Evolutionary conservation across 768 basidiomycete genomes (phyloP).

Genomic region (Amyloporia xantha): DNA sequence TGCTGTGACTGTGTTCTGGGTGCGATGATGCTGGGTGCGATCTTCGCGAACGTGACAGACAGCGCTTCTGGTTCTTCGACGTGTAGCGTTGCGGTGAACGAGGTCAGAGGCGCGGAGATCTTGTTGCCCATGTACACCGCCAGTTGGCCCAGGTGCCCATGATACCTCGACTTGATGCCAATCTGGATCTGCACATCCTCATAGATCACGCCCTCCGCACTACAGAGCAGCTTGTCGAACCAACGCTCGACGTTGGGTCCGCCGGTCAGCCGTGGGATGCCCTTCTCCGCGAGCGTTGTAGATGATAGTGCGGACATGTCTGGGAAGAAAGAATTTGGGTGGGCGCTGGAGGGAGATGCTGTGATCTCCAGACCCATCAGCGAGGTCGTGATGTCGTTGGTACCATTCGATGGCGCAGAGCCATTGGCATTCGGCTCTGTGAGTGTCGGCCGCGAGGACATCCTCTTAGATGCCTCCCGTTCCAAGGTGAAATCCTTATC

Average conservation of each 20-base stretch:
- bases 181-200: constrained; percentile 95
- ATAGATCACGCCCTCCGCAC: constrained; percentile 83
- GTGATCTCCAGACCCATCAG: constrained; percentile 72
- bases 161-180: constrained; percentile 94
- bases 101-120: constrained; percentile 77
- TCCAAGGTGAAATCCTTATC: constrained; percentile 91
- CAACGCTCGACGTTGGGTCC: constrained; percentile 80
- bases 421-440: constrained; percentile 29
- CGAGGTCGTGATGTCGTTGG: constrained; percentile 60
- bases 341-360: constrained; percentile 20
- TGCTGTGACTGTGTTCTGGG: constrained; percentile 89
- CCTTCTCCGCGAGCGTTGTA: constrained; percentile 25
- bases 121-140: constrained; percentile 98
- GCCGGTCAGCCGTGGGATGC: constrained; percentile 50
- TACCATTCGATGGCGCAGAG: constrained; percentile 30
- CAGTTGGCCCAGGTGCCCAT: constrained; percentile 88
- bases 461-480: constrained; percentile 49
- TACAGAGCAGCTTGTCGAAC: constrained; percentile 80
- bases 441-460: constrained; percentile 25
- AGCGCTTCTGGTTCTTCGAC: constrained; percentile 71
- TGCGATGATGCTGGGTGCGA: constrained; percentile 75
- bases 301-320: constrained; percentile 15
- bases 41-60: constrained; percentile 81
- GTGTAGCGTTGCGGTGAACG: constrained; percentile 81
- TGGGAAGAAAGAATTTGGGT: constrained; percentile 2